Base-by-base conservation (phyloP, 768 basidiomycete species). In the Rhodotorula diobovata region DNA sequence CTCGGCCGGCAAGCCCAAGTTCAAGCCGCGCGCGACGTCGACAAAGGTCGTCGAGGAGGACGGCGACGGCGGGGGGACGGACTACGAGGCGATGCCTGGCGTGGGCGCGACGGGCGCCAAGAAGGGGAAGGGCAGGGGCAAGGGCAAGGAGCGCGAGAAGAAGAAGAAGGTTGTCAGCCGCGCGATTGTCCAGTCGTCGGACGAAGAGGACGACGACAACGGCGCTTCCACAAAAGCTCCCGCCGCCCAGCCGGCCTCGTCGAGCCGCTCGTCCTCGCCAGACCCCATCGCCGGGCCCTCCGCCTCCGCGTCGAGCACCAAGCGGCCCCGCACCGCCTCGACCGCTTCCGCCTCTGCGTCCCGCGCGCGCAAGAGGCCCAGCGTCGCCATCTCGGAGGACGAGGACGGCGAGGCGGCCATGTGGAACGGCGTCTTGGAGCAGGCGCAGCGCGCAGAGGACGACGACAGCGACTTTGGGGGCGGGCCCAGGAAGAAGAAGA, bases 341-440 rank as follows among this genome's bases (percentile, higher is more conserved):
- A 20, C 3, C 30, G 48, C 30, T 34, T 46, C 66, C 4, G 41
- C 41, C 41, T 12, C 41, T 18, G 41, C 41, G 41, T 18, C 41
- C 18, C 41, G 41, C 41, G 21, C 41, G 9, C 54, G 41, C 34
- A 2, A 20, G 15, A 45, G 21, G n/a, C 1, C 6, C 32, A 39
- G 45, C 37, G 56, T 55, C n/a, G 56, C 56, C 18, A 20, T 51
- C 7, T 63, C 62, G 48, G 68, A 69, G 50, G 62, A 69, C 39
- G 68, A 69, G n/a, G 68, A 50, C 10, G 62, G 56, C 11, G 21
- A 41, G 37, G n/a, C 10, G 35, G 41, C 41, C 15, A 4, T 28
- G 11, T 16, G 0, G 41, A 12, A 2, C 15, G 41, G 12, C 1
- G n/a, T 35, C n/a, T 4, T 4, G n/a, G 18, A 7, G n/a, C 41